Evolutionary conservation across 2,329 filamentous ascomycete genomes (phyloP).

Genomic region (Fusarium graminum): DNA sequence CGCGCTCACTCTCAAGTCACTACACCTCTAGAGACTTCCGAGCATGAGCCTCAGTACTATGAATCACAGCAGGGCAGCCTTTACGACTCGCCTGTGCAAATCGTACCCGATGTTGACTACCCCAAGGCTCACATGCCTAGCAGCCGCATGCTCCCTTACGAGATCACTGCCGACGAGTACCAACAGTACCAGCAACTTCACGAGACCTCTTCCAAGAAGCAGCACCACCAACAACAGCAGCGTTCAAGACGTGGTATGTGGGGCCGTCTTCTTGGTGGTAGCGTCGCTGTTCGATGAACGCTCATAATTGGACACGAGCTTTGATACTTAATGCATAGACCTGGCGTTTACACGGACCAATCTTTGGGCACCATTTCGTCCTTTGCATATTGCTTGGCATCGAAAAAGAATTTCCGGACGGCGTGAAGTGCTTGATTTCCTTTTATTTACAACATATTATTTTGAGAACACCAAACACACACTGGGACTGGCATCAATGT

Average conservation of each 20-base stretch:
- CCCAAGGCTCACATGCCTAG: slow-evolving; percentile 53
- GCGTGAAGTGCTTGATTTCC: slow-evolving; percentile 34
- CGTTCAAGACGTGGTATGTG: slow-evolving; percentile 62
- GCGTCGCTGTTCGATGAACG: slow-evolving; percentile 57
- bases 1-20: slow-evolving; percentile 64
- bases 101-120: slow-evolving; percentile 58
- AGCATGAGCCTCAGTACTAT: slow-evolving; percentile 59
- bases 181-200: slow-evolving; percentile 59
- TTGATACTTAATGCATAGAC: slow-evolving; percentile 37
- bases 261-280: slow-evolving; percentile 65
- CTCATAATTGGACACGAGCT: slow-evolving; percentile 12
- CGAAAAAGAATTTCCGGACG: slow-evolving; percentile 43
- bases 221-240: slow-evolving; percentile 61
- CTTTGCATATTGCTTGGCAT: slow-evolving; percentile 35
- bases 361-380: slow-evolving; percentile 36
- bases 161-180: slow-evolving; percentile 67
- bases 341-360: slow-evolving; percentile 44
- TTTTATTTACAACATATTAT: slow-evolving; percentile 24
- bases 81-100: slow-evolving; percentile 64
- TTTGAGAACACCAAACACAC: slow-evolving; percentile 41
- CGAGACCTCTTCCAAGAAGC: slow-evolving; percentile 61
- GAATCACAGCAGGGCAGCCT: slow-evolving; percentile 57
- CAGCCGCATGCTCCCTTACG: slow-evolving; percentile 64
- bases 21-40: slow-evolving; percentile 63
- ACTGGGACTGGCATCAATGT: slow-evolving; percentile 21